phyloP scores from a whole-genome alignment of 306 rosid species.

The Herpetospermum pedunculosum region DNA sequence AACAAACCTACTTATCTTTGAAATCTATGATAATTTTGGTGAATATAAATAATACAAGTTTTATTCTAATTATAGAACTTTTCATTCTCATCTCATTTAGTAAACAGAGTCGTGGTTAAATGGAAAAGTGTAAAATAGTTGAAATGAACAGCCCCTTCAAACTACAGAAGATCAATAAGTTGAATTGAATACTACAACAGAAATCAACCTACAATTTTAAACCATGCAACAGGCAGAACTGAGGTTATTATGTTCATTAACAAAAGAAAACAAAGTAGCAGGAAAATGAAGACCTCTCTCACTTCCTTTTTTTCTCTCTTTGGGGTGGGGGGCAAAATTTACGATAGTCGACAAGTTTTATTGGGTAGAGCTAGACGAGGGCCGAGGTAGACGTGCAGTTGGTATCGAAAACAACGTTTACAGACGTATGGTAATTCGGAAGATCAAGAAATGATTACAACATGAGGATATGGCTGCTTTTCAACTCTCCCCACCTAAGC shows the following conservation, averaged over 20 bases:
- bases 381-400: not conserved
- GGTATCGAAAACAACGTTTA: not conserved
- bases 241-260: not conserved
- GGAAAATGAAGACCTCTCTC: not conserved
- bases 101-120: not conserved
- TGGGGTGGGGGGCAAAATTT: not conserved
- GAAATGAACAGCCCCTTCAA: not conserved
- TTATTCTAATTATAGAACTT: not conserved
- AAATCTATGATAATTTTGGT: no score
- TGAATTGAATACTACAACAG: not conserved
- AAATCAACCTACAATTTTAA: not conserved
- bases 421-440: not conserved
- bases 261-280: not conserved
- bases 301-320: not conserved
- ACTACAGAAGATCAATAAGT: not conserved
- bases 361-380: not conserved
- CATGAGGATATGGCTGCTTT: not conserved
- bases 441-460: not conserved
- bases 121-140: not conserved
- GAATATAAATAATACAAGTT: no score
- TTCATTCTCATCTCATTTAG: not conserved
- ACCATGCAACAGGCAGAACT: not conserved
- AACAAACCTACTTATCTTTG: no score
- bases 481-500: constrained; percentile 36
- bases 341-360: not conserved